These are phyloP conservation scores for Pyracantha coccinea DNA, from an alignment of 331 rosid species.

Conservation along the genomic window DNA sequence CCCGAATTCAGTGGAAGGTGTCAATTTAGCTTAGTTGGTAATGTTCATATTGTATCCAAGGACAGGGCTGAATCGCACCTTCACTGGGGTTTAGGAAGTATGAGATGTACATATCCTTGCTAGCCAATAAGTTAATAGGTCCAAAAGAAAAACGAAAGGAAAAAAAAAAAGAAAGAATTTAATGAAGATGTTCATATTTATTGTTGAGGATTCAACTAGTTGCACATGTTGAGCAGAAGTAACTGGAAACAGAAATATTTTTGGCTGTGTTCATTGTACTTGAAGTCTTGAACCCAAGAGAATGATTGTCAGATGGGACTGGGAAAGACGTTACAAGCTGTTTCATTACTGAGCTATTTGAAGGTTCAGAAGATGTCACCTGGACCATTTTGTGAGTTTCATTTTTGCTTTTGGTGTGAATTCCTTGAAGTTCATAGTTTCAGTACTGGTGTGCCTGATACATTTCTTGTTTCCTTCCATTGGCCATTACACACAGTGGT, in stretches of 20 bases:
- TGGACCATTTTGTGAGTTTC: slow-evolving; percentile 88
- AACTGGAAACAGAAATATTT: background rate
- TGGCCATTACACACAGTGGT: slow-evolving; percentile 51
- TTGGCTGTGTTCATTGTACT: slow-evolving; percentile 2
- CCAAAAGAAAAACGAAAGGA: background rate
- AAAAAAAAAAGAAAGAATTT: background rate
- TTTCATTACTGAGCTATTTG: slow-evolving; percentile 77
- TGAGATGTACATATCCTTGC: background rate
- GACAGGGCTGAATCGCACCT: background rate
- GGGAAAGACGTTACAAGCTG: slow-evolving; percentile 95
- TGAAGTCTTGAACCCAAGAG: slow-evolving; percentile 5
- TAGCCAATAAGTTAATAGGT: background rate
- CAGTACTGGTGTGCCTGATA: slow-evolving; percentile 3
- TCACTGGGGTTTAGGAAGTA: background rate
- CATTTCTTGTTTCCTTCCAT: slow-evolving; percentile 7
- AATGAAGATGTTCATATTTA: background rate
- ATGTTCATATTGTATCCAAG: background rate
- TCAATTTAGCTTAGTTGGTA: background rate
- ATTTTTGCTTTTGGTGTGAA: slow-evolving; percentile 10
- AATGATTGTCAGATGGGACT: slow-evolving; percentile 79
- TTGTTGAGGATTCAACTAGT: background rate
- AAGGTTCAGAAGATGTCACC: slow-evolving; percentile 42
- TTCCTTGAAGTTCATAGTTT: background rate
- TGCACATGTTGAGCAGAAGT: background rate
- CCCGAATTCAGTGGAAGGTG: background rate